A percentile compares a stretch with the other conserved stretches of the same genome.
Evolutionary conservation across 805 yeast genomes (phyloP).

Genomic region (Yamadazyma paraphyllophila): DNA sequence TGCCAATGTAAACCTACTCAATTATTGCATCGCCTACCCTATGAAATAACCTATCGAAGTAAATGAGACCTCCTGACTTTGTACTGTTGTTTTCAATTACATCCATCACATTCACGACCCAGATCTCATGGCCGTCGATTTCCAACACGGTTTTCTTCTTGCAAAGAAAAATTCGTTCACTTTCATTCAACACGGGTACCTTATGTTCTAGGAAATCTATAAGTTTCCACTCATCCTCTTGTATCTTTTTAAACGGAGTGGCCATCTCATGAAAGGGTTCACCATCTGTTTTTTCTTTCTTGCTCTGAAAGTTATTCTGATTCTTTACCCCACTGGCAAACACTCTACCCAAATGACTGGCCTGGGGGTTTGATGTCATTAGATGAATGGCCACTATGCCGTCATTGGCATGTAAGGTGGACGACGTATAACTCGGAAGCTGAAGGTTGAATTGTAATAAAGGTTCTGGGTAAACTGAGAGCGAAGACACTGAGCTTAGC

Average conservation of each 20-base stretch:
- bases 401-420: constrained; percentile 53
- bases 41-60: constrained; percentile 64
- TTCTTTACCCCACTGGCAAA: constrained; percentile 62
- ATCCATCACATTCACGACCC: constrained; percentile 78
- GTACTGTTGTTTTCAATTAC: constrained; percentile 32
- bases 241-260: constrained; percentile 50
- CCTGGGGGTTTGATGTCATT: constrained; percentile 55
- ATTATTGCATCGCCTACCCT: constrained; percentile 32
- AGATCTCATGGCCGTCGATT: constrained; percentile 85
- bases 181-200: constrained; percentile 56
- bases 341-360: constrained; percentile 59
- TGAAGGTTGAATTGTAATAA: constrained; percentile 83
- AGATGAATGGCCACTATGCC: constrained; percentile 69
- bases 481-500: constrained; percentile 78
- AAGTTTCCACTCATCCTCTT: constrained; percentile 32
- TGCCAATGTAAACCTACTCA: constrained; percentile 5
- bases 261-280: constrained; percentile 44
- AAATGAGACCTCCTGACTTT: constrained; percentile 60
- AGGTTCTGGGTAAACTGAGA: constrained; percentile 76
- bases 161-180: constrained; percentile 65
- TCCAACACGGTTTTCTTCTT: constrained; percentile 48
- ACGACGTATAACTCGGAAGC: constrained; percentile 79
- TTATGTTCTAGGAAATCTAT: constrained; percentile 21
- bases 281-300: constrained; percentile 31
- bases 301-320: constrained; percentile 8